Base-by-base conservation (phyloP, 140 eudicot species). In the Senecio squalidus region DNA sequence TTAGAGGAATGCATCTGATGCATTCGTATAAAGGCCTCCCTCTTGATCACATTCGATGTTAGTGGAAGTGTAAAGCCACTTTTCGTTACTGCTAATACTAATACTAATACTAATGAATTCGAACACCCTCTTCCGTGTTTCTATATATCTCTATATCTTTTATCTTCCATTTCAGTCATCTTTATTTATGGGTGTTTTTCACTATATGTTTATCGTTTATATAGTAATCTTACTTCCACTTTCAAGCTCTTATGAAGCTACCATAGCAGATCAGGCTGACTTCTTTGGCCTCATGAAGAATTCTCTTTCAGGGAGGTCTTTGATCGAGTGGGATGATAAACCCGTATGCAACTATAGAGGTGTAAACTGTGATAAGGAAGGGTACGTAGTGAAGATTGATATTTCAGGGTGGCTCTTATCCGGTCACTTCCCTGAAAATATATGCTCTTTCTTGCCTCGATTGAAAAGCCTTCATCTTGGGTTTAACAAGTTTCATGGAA, bases 31-130 rank as follows among this genome's bases (percentile, higher is more conserved):
- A 36, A 36, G 43, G 43, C 16, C 14, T 36, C 43, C 16, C 14
- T 36, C 43, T 36, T 36, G 43, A 9, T 36, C 43, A 3, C 65
- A 66, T 45, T 62, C 30, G 67, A 62, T 74, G 76, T 78, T 82
- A 58, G 50, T 68, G 82, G 80, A 36, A 55, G 72, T 70, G 70
- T 76, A 83, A 83, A 83, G 86, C 76, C 59, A 54, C 83, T 83
- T 83, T 83, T 68, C 58, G 66, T 64, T 46, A 78, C 72, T 21
- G 4, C 23, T 58, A 62, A 74, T 68, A 50, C 75, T 74, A 66
- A 28, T 29, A 28, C 43, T 0, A 1, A 36, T 36, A 36, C 43
- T 36, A 36, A 36, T 36, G 10, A 13, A 36, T 5, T 36, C 15
- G 43, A 36, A 9, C 14, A 10, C 14, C 14, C 43, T 11, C 10